Evolutionary conservation across 2,329 filamentous ascomycete genomes (phyloP).

Genomic region (Cladosporium velox): DNA sequence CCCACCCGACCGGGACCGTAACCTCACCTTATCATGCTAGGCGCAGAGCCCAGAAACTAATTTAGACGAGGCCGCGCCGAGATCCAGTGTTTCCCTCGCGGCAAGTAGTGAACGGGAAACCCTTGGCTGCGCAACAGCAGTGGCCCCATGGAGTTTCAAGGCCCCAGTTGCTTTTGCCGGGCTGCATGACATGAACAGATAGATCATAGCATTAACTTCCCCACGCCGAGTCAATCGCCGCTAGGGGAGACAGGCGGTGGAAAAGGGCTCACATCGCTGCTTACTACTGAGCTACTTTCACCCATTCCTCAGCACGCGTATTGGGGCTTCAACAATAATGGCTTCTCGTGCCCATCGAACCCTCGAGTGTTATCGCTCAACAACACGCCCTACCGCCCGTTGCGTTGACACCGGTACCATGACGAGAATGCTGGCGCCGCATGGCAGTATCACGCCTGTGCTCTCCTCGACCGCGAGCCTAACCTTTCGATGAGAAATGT

Average conservation of each 20-base stretch:
- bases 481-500: constrained; percentile 5
- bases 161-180: constrained; percentile 19
- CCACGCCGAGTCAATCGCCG: constrained; percentile 12
- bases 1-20: constrained; percentile 19
- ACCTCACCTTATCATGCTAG: constrained; percentile 21
- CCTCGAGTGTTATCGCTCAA: background rate
- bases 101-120: constrained; percentile 14
- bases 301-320: background rate
- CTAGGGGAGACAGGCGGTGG: background rate
- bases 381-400: constrained; percentile 4
- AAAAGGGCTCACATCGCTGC: background rate
- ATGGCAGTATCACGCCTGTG: constrained; percentile 13
- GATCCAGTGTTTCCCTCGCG: constrained; percentile 14
- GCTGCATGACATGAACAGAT: constrained; percentile 20
- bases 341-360: background rate
- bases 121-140: constrained; percentile 14
- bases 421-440: constrained; percentile 5
- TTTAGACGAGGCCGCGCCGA: constrained; percentile 18
- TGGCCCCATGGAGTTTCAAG: constrained; percentile 17
- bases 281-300: background rate
- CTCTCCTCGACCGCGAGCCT: background rate
- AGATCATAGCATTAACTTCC: constrained; percentile 13
- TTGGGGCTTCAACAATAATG: background rate
- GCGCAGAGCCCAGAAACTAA: constrained; percentile 17
- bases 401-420: background rate